Evolutionary conservation across 441 rosid genomes (phyloP), one percentile per base, ranked within the genome.

Genomic region (Caryocar brasiliense): DNA sequence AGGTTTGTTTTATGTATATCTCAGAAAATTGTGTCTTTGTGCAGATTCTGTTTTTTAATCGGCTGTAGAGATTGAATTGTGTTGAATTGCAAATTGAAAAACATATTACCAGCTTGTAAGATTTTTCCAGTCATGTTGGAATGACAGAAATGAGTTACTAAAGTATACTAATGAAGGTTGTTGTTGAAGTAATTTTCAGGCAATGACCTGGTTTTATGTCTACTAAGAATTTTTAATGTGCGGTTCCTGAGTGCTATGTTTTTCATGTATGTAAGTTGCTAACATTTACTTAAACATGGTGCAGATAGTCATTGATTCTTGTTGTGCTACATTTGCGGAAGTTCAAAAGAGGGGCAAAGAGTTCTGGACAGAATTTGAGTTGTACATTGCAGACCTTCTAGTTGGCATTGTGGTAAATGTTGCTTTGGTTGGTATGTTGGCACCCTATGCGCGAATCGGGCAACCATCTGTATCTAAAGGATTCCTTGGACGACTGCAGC

Each of bases 241-340:
- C n/a, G n/a, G n/a, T n/a, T n/a, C n/a, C n/a, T n/a, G n/a, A n/a
- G 15, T 30, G n/a, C 15, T 2, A 1, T 25, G 3, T 17, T 34
- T 13, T 13, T 18, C 6, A 10, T 22, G 20, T 40, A 8, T 44
- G 10, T 36, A 30, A 29, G 38, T 22, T 29, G 40, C 22, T 17
- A 12, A 2, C 12, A 6, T 18, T 51, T 15, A 23, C 42, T 42
- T 56, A 4, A 40, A 23, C 30, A 32, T 58, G 40, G 40, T 60
- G 65, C 81, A 85, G 95, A 73, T 82, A 66, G 90, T 82, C 53
- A 85, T 82, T 27, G 85, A 82, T 61, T 64, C 94, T 39, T 82
- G 83, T 52, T 85, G 94, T 67, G 90, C 94, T 23, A 85, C 89
- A 29, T 72, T 86, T 26, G 92, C 92, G 26, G 95, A 86, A 75